Evolutionary conservation across 768 basidiomycete species (phyloP).

Genomic region (Boletus vermiculosoides): DNA sequence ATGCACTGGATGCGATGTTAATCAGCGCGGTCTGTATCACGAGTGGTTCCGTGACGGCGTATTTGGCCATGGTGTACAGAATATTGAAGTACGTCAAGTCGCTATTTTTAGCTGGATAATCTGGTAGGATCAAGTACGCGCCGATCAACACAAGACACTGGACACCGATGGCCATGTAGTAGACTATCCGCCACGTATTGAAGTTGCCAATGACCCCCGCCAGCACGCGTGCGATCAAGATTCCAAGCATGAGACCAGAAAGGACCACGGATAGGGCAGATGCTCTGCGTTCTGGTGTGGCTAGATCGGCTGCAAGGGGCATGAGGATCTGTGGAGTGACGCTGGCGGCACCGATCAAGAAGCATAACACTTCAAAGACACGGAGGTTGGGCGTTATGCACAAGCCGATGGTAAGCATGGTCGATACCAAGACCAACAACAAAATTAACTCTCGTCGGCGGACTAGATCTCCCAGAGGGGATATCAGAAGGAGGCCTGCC

Average conservation of each 20-base stretch:
- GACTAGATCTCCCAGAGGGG: slow-evolving; percentile 82
- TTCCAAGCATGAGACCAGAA: slow-evolving; percentile 65
- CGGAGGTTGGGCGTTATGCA: slow-evolving; percentile 57
- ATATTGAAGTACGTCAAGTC: slow-evolving; percentile 66
- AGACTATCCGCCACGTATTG: slow-evolving; percentile 69
- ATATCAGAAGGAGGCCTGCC: slow-evolving; percentile 67
- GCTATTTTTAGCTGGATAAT: slow-evolving; percentile 76
- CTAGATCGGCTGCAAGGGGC: slow-evolving; percentile 78
- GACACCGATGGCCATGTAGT: slow-evolving; percentile 73
- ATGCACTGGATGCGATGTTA: slow-evolving; percentile 58
- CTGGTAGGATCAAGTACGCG: slow-evolving; percentile 68
- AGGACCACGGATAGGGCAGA: slow-evolving; percentile 74
- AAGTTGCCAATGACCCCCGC: slow-evolving; percentile 76
- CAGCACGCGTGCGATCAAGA: slow-evolving; percentile 72
- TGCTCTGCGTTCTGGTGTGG: slow-evolving; percentile 68
- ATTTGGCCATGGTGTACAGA: slow-evolving; percentile 74
- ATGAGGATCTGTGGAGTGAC: slow-evolving; percentile 77
- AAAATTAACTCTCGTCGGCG: slow-evolving; percentile 72
- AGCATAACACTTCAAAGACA: slow-evolving; percentile 66
- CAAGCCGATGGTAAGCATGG: slow-evolving; percentile 67
- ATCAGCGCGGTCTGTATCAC: slow-evolving; percentile 68
- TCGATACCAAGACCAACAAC: slow-evolving; percentile 50
- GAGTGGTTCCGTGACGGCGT: slow-evolving; percentile 72
- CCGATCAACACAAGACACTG: slow-evolving; percentile 59
- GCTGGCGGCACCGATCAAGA: slow-evolving; percentile 67